Evolutionary conservation across 306 rosid species (phyloP).

Genomic region (Canavalia gladiata): DNA sequence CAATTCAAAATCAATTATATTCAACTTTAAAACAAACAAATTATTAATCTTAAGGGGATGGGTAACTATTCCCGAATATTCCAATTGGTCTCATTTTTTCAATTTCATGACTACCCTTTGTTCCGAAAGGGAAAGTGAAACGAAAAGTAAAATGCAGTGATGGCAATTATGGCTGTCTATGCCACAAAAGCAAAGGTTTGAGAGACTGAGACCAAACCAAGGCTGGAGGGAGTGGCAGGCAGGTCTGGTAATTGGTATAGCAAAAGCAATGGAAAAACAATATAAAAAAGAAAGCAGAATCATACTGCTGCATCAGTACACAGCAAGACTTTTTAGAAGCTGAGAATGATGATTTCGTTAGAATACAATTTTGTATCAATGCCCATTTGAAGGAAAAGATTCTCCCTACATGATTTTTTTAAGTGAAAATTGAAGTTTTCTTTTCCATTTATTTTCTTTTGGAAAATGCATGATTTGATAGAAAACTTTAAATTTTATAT

Average conservation of each 20-base stretch:
- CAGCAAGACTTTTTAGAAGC: conserved; percentile 40
- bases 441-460: background rate
- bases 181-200: conserved; percentile 16
- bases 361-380: background rate
- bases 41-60: too few relatives aligned
- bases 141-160: conserved; percentile 35
- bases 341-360: conserved; percentile 23
- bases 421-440: background rate
- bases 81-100: background rate
- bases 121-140: conserved; percentile 13
- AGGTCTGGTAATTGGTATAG: conserved; percentile 15
- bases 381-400: background rate
- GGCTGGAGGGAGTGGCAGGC: conserved; percentile 37
- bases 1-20: too few relatives aligned
- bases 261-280: conserved; percentile 22
- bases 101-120: too few relatives aligned
- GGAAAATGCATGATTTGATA: background rate
- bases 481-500: background rate
- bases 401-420: background rate
- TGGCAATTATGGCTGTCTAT: conserved; percentile 44
- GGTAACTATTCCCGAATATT: too few relatives aligned
- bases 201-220: conserved; percentile 32
- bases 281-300: background rate
- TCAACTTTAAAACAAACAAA: too few relatives aligned
- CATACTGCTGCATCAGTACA: conserved; percentile 23